Conservation (phyloP, 75 land plant genomes). For the Ceratopteris richardii region DNA sequence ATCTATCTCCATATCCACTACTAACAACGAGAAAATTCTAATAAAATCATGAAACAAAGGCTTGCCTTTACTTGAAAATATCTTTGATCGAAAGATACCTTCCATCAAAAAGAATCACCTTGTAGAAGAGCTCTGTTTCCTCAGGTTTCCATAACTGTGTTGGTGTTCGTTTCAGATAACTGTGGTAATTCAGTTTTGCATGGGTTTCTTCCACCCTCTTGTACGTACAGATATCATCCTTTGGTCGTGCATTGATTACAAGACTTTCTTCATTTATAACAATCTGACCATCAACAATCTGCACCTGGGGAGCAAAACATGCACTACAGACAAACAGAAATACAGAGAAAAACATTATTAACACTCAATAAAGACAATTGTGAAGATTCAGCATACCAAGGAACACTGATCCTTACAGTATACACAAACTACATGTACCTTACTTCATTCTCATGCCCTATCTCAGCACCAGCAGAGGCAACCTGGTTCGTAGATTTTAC, state of each 20-base stretch:
- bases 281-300: slow-evolving; percentile 30
- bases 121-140: slow-evolving; percentile 80
- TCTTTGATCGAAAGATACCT: no score
- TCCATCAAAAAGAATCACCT: slow-evolving; percentile 41
- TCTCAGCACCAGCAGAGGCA: background rate
- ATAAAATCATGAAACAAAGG: no score
- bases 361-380: no score
- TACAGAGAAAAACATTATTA: no score
- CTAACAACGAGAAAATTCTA: no score
- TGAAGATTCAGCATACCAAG: no score
- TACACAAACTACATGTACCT: background rate
- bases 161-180: slow-evolving; percentile 49
- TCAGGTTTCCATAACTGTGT: slow-evolving; percentile 51
- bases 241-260: slow-evolving; percentile 15
- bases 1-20: no score
- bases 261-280: slow-evolving; percentile 32
- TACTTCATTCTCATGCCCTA: background rate
- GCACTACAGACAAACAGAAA: background rate
- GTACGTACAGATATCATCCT: slow-evolving; percentile 17
- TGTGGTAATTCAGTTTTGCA: slow-evolving; percentile 63
- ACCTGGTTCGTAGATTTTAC: background rate
- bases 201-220: slow-evolving; percentile 19
- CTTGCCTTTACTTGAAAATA: no score
- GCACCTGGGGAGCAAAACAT: slow-evolving; percentile 27
- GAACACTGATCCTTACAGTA: no score